Evolutionary conservation across 1,284 basidiomycete genomes (phyloP).

Genomic region (Sporisorium reilianum): DNA sequence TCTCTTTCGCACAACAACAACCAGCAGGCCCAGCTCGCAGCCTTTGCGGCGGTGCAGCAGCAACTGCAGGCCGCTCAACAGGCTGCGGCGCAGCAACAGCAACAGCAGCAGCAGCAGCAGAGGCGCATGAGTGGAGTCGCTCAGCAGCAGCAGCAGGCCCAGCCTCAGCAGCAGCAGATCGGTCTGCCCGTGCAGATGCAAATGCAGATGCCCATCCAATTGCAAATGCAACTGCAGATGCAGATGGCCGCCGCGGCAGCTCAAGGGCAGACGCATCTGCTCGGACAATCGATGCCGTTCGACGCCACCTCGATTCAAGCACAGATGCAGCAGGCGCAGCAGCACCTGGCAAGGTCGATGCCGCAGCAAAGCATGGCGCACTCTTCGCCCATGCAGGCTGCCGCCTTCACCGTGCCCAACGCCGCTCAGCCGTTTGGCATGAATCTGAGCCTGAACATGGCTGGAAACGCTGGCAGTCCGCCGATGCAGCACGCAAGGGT

Average conservation of each 20-base stretch:
- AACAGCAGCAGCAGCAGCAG: constrained; percentile 36
- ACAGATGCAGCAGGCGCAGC: constrained; percentile 46
- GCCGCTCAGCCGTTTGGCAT: constrained; percentile 44
- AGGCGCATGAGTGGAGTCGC: constrained; percentile 11
- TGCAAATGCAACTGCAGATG: constrained; percentile 56
- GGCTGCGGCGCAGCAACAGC: constrained; percentile 34
- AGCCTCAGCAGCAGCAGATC: constrained; percentile 51
- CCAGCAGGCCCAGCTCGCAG: constrained; percentile 48
- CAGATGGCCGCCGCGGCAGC: constrained; percentile 54
- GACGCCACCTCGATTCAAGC: constrained; percentile 46
- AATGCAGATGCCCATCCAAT: constrained; percentile 45
- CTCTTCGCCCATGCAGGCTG: constrained; percentile 49
- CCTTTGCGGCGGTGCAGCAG: constrained; percentile 50
- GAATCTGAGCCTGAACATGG: constrained; percentile 44
- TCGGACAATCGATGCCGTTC: constrained; percentile 42
- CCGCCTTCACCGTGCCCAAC: constrained; percentile 39
- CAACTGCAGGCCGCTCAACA: constrained; percentile 46
- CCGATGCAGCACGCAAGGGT: constrained; percentile 52
- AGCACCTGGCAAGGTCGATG: constrained; percentile 42
- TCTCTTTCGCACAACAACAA: constrained; percentile 38
- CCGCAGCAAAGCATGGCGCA: constrained; percentile 39
- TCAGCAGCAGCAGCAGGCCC: constrained; percentile 27
- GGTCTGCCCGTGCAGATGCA: constrained; percentile 45
- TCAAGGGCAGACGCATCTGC: constrained; percentile 41
- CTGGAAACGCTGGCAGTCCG: constrained; percentile 45